phyloP scores from a whole-genome alignment of 202 grass and related monocot genomes.

The Digitaria exilis region DNA sequence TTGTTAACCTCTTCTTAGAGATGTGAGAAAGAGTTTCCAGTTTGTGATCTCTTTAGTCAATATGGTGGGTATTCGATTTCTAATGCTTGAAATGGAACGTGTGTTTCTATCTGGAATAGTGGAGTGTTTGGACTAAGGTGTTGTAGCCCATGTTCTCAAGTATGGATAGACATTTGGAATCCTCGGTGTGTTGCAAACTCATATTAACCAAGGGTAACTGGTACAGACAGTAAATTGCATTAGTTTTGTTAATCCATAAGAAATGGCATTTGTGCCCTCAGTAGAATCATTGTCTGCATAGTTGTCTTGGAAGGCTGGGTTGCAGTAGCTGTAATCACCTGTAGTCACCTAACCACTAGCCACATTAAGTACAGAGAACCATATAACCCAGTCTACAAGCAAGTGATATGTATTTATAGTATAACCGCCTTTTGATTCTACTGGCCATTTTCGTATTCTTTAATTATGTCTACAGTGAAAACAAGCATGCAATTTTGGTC shows the following conservation, averaged over 20 bases:
- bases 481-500: too few relatives aligned
- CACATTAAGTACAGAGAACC: background rate
- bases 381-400: background rate
- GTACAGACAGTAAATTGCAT: background rate
- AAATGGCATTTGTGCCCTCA: background rate
- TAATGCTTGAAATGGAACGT: too few relatives aligned
- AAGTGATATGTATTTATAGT: background rate
- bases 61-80: too few relatives aligned
- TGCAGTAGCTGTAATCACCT: background rate
- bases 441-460: background rate
- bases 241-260: background rate
- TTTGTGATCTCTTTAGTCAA: background rate
- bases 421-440: background rate
- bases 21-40: background rate
- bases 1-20: too few relatives aligned
- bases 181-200: too few relatives aligned
- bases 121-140: too few relatives aligned
- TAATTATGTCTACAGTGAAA: background rate
- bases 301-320: background rate
- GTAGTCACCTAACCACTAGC: background rate
- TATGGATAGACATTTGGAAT: background rate
- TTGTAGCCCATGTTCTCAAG: background rate
- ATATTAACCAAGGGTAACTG: background rate
- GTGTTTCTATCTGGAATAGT: too few relatives aligned
- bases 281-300: background rate